phyloP scores from a whole-genome alignment of 176 grass and related monocot species.

The Rhynchospora tenuis region DNA sequence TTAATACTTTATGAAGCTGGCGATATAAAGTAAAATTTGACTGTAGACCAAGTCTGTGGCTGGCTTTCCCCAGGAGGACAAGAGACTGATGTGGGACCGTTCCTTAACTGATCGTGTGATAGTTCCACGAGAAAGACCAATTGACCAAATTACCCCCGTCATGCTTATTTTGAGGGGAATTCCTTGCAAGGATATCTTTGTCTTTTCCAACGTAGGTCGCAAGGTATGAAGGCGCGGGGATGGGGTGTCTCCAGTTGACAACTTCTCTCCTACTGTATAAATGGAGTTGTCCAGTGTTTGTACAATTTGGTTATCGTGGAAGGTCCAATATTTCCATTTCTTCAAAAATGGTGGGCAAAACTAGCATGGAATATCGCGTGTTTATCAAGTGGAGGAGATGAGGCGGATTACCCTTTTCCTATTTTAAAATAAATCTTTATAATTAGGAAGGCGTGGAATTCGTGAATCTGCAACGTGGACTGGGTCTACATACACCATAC shows the following conservation, averaged over 20 bases:
- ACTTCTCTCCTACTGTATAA: not conserved
- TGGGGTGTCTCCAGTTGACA: not conserved
- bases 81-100: not conserved
- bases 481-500: too few relatives aligned
- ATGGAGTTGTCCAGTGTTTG: not conserved
- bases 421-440: too few relatives aligned
- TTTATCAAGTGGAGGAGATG: too few relatives aligned
- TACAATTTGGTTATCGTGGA: too few relatives aligned
- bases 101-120: constrained; percentile 18
- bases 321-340: too few relatives aligned
- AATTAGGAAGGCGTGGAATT: too few relatives aligned
- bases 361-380: too few relatives aligned
- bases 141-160: not conserved
- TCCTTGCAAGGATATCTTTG: not conserved
- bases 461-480: too few relatives aligned
- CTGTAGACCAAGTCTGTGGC: not conserved
- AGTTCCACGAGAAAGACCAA: not conserved
- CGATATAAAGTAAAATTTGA: not conserved
- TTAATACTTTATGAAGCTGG: not conserved
- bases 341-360: too few relatives aligned
- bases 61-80: not conserved
- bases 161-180: not conserved
- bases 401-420: too few relatives aligned
- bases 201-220: constrained; percentile 8
- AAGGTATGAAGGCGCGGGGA: constrained; percentile 4